These are phyloP conservation scores for Colletotrichum filicis DNA, from an alignment of 2,329 filamentous ascomycete genomes.

Conservation along the genomic window DNA sequence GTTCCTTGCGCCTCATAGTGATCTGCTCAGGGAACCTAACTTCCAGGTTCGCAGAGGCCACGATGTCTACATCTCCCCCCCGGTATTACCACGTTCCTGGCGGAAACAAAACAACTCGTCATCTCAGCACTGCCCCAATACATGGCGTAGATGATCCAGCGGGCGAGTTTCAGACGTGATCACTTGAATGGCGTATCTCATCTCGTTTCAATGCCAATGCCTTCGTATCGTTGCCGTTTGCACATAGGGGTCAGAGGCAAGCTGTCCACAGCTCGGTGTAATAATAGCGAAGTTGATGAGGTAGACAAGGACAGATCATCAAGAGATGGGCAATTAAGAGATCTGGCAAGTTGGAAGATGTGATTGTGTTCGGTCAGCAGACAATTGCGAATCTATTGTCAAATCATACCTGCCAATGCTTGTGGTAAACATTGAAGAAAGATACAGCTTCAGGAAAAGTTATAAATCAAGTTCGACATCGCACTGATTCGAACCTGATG, in stretches of 20 bases:
- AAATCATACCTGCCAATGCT: background rate
- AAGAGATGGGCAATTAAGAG: background rate
- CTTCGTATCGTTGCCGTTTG: background rate
- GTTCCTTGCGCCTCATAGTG: constrained; percentile 5
- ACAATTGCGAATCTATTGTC: background rate
- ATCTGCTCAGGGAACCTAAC: background rate
- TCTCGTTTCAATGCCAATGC: constrained; percentile 27
- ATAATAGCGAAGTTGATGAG: background rate
- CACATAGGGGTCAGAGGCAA: background rate
- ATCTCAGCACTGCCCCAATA: constrained; percentile 25
- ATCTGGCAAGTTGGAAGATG: constrained; percentile 9
- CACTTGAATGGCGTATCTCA: constrained; percentile 3
- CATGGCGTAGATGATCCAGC: constrained; percentile 4
- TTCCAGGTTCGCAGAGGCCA: constrained; percentile 5
- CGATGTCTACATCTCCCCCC: background rate
- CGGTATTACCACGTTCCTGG: constrained; percentile 11
- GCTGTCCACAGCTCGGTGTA: background rate
- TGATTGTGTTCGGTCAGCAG: background rate
- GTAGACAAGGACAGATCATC: constrained; percentile 27
- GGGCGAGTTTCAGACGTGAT: constrained; percentile 1
- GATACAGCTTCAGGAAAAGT: background rate
- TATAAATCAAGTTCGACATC: constrained; percentile 3
- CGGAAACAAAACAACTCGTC: constrained; percentile 4
- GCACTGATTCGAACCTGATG: background rate
- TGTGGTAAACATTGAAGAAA: background rate